Conservation (phyloP, 768 basidiomycete species). For the Panellus pusillus region DNA sequence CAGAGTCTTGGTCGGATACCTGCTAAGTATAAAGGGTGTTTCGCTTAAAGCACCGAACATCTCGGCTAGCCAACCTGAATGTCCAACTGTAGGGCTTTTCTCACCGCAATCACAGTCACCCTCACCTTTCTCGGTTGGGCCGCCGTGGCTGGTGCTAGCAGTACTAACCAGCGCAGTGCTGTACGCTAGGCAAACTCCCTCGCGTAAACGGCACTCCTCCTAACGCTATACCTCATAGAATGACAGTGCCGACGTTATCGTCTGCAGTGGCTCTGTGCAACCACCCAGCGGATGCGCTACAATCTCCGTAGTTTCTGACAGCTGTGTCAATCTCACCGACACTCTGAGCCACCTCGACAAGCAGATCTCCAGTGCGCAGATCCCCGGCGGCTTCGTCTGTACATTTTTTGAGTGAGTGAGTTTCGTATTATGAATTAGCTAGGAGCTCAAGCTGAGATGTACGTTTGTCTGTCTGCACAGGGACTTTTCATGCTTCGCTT, state of each 20-base stretch:
- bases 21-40: too few relatives aligned
- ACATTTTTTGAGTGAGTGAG: constrained; percentile 3
- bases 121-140: too few relatives aligned
- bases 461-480: constrained; percentile 1
- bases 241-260: neutral
- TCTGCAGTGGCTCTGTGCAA: neutral
- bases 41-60: too few relatives aligned
- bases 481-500: constrained; percentile 9
- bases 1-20: too few relatives aligned
- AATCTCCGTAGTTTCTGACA: neutral
- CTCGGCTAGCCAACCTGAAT: too few relatives aligned
- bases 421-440: too few relatives aligned
- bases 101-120: too few relatives aligned
- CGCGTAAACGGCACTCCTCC: too few relatives aligned
- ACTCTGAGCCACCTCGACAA: constrained; percentile 1
- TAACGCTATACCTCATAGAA: neutral
- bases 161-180: too few relatives aligned
- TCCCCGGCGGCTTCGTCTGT: neutral
- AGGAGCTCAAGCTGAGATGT: neutral
- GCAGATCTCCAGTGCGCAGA: neutral
- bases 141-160: too few relatives aligned
- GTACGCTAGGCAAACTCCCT: too few relatives aligned
- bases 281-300: neutral
- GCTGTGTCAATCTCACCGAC: constrained; percentile 1
- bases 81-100: too few relatives aligned